Evolutionary conservation across 345 rosid species (phyloP), one percentile per base, ranked within the genome.

Genomic region (Erodium maritimum): DNA sequence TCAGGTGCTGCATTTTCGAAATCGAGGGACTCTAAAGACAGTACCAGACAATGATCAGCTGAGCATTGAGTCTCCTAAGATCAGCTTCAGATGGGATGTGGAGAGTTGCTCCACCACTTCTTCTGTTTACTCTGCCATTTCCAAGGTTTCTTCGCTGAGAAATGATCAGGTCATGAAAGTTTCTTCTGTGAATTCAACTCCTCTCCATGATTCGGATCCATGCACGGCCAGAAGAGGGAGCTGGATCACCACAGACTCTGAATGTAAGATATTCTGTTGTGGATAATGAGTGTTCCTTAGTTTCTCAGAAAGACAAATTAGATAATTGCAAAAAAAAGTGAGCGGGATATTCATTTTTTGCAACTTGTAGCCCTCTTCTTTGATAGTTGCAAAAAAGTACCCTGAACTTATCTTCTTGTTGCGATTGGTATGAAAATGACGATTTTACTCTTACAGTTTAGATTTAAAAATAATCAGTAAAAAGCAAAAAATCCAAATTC

Each of bases 211-310:
- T 55, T 61, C 50, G 19, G 69, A 54, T 62, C 59, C 50, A 6
- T 65, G 61, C 53, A 51, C 50, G 23, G 17, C 66, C 22, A 74
- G 74, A 54, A 91, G 72, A 79, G 88, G 80, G 48, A 91, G 80
- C 50, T 91, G 98, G 98, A 91, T 88, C 77, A 88, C 96, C 29
- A 86, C 93, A 13, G 96, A 91, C 60, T 67, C 98, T 19, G 96
- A 88, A 56, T 91, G 98, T 91, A 82, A 64, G 79, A 61, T 55
- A 21, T 20, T 20, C 25, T 23, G 21, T 21, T 18, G 23, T 53
- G 23, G n/a, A n/a, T n/a, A n/a, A n/a, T 1, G 19, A 6, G 0
- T 23, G 1, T 20, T 8, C 34, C 21, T 20, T 23, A 60, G 0
- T 17, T 17, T 50, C 17, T 50, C n/a, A 33, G 0, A 23, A 1